These are phyloP conservation scores for Macrophomina phaseolina DNA, from an alignment of 2,329 filamentous ascomycete genomes.

Conservation along the genomic window DNA sequence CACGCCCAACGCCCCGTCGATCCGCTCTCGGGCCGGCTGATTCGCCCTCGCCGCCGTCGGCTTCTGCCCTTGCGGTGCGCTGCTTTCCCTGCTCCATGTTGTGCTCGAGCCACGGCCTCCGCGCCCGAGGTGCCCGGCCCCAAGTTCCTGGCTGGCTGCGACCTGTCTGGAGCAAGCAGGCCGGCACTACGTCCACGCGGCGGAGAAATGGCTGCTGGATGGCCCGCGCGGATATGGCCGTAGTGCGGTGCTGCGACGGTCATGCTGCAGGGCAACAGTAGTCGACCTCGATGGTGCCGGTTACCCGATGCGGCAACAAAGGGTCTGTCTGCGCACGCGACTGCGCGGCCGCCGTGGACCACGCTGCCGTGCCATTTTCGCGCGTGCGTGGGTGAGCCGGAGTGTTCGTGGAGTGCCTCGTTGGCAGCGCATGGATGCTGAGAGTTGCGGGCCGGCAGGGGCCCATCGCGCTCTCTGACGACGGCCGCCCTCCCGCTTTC, in stretches of 20 bases:
- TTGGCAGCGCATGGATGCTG: neutral
- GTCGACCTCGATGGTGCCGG: neutral
- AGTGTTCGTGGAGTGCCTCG: neutral
- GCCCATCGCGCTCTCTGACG: constrained; percentile 1
- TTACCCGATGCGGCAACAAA: constrained; percentile 5
- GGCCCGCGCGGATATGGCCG: neutral
- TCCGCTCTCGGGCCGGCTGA: constrained; percentile 7
- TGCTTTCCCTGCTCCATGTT: neutral
- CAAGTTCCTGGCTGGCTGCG: too few species aligned
- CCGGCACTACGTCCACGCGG: neutral
- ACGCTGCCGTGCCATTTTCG: neutral
- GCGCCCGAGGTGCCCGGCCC: neutral
- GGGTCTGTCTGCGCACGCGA: neutral
- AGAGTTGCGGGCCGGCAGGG: constrained; percentile 5
- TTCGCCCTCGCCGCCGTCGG: neutral
- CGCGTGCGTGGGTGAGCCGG: neutral
- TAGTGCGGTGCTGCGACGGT: neutral
- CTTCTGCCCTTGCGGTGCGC: neutral
- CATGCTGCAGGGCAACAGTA: neutral
- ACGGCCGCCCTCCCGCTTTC: neutral
- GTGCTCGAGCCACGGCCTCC: neutral
- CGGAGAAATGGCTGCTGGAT: constrained; percentile 5
- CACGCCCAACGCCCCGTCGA: constrained; percentile 7
- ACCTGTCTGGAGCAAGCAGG: neutral
- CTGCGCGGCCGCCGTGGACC: neutral